Evolutionary conservation across 192 early-diverging fungal species (phyloP).

Genomic region (Podila epicladia): DNA sequence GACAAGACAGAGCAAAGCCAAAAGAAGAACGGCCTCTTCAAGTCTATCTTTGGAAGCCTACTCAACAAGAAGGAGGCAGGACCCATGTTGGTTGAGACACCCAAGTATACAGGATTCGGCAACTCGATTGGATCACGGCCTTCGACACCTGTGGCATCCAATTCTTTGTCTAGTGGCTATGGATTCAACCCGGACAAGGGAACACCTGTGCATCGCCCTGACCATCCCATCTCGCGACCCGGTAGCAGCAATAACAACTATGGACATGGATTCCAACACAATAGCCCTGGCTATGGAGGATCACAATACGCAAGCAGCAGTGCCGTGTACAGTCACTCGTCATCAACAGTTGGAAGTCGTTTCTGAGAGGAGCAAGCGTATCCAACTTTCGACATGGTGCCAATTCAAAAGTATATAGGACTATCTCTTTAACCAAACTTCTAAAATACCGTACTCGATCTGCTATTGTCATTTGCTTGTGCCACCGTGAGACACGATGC

Average conservation of each 20-base stretch:
- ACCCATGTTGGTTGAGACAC: slow-evolving; percentile 32
- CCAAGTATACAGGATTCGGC: slow-evolving; percentile 40
- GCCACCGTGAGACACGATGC: too few relatives aligned
- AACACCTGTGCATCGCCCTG: slow-evolving; percentile 5
- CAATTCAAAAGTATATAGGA: too few relatives aligned
- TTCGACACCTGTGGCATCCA: not conserved
- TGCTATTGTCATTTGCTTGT: too few relatives aligned
- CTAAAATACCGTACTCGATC: too few relatives aligned
- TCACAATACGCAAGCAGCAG: slow-evolving; percentile 31
- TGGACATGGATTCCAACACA: slow-evolving; percentile 6
- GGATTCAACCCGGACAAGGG: slow-evolving; percentile 40
- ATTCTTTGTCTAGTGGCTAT: not conserved
- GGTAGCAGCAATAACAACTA: slow-evolving; percentile 41
- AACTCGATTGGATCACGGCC: slow-evolving; percentile 7
- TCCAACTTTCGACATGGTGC: too few relatives aligned
- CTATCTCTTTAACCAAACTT: too few relatives aligned
- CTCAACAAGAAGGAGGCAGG: slow-evolving; percentile 35
- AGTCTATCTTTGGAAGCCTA: slow-evolving; percentile 28
- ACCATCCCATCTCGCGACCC: slow-evolving; percentile 26
- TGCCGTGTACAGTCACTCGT: slow-evolving; percentile 21
- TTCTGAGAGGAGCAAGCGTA: slow-evolving; percentile 10
- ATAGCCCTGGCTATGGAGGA: slow-evolving; percentile 4
- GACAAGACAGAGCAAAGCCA: slow-evolving; percentile 39
- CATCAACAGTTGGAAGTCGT: slow-evolving; percentile 24
- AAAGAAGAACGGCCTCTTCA: slow-evolving; percentile 45